Conservation (phyloP, 202 grass and related monocot genomes). For the Eragrostis tef region DNA sequence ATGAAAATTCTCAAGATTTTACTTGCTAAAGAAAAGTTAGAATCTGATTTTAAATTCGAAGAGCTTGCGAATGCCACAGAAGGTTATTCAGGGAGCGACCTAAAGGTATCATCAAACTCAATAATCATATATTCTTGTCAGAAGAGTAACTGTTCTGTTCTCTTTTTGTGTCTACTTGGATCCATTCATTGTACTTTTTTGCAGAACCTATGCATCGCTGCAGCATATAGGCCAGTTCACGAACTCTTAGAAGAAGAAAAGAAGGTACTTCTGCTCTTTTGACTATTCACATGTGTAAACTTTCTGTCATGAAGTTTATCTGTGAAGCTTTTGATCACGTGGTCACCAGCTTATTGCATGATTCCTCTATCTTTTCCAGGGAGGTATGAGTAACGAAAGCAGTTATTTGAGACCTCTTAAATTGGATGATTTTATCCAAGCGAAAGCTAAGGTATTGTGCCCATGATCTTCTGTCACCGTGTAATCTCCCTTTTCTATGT, state of each 20-base stretch:
- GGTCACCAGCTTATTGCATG: constrained; percentile 10
- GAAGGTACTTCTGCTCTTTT: constrained; percentile 48
- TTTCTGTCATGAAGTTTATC: constrained; percentile 6
- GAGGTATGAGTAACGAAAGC: constrained; percentile 41
- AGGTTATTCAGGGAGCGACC: constrained; percentile 97
- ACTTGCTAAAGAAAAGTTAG: constrained; percentile 92
- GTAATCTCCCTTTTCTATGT: neutral
- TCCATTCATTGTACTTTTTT: constrained; percentile 42
- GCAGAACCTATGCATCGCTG: constrained; percentile 90
- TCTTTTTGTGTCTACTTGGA: constrained; percentile 11
- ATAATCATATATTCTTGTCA: constrained; percentile 26
- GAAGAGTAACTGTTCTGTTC: neutral
- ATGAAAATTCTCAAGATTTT: constrained; percentile 87
- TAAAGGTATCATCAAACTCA: constrained; percentile 67
- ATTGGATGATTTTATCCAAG: constrained; percentile 90
- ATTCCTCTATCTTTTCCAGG: constrained; percentile 61
- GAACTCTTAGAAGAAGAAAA: constrained; percentile 90
- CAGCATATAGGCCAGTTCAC: constrained; percentile 92
- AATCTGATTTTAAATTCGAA: constrained; percentile 72
- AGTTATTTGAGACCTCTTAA: constrained; percentile 62
- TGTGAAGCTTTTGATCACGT: neutral
- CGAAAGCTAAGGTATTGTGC: constrained; percentile 82
- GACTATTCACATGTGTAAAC: constrained; percentile 27
- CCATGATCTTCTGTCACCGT: neutral
- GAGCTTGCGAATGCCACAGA: constrained; percentile 86